Evolutionary conservation across 1,139 yeast genomes (phyloP).

Genomic region (Wickerhamomyces sp.): DNA sequence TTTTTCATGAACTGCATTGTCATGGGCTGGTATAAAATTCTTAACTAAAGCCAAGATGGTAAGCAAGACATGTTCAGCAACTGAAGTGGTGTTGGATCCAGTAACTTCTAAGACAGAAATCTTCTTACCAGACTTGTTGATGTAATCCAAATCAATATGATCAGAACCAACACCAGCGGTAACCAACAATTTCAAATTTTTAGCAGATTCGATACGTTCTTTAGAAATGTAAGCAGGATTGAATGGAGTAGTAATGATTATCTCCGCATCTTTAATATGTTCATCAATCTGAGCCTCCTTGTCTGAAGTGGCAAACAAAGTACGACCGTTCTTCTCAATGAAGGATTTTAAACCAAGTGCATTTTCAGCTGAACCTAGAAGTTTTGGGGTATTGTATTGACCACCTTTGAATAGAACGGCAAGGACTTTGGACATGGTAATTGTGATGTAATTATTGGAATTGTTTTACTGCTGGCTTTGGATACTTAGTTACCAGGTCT

Average conservation of each 20-base stretch:
- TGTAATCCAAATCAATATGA: conserved; percentile 71
- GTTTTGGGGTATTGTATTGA: conserved; percentile 29
- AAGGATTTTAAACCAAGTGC: conserved; percentile 67
- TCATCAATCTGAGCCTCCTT: conserved; percentile 67
- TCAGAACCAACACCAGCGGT: conserved; percentile 89
- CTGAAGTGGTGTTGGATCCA: conserved; percentile 75
- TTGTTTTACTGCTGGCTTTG: too few relatives aligned
- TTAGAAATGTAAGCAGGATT: conserved; percentile 73
- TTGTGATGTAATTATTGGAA: not conserved
- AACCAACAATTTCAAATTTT: conserved; percentile 64
- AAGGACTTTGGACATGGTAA: conserved; percentile 18
- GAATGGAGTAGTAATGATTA: conserved; percentile 79
- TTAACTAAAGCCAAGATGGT: conserved; percentile 67
- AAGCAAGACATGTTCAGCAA: conserved; percentile 79
- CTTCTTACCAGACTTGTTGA: conserved; percentile 48
- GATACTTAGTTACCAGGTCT: too few relatives aligned
- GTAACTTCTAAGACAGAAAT: conserved; percentile 77
- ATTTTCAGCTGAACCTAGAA: conserved; percentile 70
- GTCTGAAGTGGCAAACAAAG: conserved; percentile 58
- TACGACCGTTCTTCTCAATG: conserved; percentile 64
- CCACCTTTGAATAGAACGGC: conserved; percentile 26
- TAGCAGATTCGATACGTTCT: conserved; percentile 64
- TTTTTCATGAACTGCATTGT: conserved; percentile 51
- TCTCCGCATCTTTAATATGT: conserved; percentile 65
- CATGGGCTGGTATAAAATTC: conserved; percentile 76